Base-by-base conservation (phyloP, 495 filamentous ascomycete species). In the Evernia prunastri region DNA sequence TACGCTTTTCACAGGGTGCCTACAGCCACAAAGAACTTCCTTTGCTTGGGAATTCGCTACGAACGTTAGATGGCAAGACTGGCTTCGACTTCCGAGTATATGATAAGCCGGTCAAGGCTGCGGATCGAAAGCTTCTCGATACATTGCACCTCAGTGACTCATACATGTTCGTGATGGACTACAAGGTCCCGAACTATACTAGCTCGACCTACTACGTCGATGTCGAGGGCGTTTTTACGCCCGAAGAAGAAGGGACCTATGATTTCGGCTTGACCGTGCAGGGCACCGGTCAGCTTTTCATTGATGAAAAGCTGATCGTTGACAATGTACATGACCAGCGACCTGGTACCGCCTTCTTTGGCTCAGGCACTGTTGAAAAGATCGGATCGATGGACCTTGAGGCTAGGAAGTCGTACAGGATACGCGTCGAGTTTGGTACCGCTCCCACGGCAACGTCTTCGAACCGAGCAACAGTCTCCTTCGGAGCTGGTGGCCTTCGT, bases 261-360 rank as follows among this genome's bases (percentile, higher is more conserved):
- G 86, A 88, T 33, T 85, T 94, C 62, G 87, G 89, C 18, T 85
- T 90, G 62, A 89, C 87, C 63, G 87, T 87, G 31, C 84, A 89
- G 35, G 90, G 90, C 0, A 88, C 88, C 0, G 89, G 87, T 4
- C 83, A 78, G 63, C 76, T 93, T 10, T 86, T 83, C 58, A 77
- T 93, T 42, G 80, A 92, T 67, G 88, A 81, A 43, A 79, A 87
- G 59, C 68, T 91, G 4, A 80, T 89, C 17, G 85, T 94, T 61
- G 87, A 94, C 72, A 87, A 88, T 69, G 75, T 79, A 63, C 80
- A 80, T 64, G 81, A 82, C 66, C 84, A 89, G 72, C 79, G 73
- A 58, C 75, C 81, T 67, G 87, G 87, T 54, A 78, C 79, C 11
- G 75, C 82, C 56, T 85, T 90, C 77, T 84, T 88, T 60, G 82